Conservation (phyloP, 345 rosid species). For the Camelina sativa region DNA sequence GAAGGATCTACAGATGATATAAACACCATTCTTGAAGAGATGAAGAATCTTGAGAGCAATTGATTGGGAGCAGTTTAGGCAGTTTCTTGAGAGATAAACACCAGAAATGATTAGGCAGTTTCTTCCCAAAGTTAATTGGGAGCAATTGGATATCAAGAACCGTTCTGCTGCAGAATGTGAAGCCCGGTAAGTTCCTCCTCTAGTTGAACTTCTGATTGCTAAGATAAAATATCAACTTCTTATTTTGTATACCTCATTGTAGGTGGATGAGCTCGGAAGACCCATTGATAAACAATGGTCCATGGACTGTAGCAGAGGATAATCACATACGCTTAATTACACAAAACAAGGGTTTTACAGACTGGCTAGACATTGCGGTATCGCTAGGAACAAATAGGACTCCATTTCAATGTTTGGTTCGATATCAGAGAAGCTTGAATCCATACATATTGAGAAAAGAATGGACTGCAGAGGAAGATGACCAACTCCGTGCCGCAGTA, state of each 20-base stretch:
- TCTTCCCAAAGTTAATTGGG: constrained; percentile 86
- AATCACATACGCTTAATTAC: too few species aligned
- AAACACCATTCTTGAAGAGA: constrained; percentile 54
- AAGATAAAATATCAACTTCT: constrained; percentile 9
- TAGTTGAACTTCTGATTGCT: background rate
- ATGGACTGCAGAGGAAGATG: too few species aligned
- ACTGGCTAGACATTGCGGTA: too few species aligned
- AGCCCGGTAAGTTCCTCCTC: constrained; percentile 62
- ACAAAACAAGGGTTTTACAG: too few species aligned
- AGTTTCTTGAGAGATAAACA: constrained; percentile 22
- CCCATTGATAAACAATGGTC: too few species aligned
- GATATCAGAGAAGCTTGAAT: too few species aligned
- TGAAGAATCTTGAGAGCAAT: constrained; percentile 65
- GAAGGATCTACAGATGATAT: constrained; percentile 63
- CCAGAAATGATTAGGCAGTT: constrained; percentile 69
- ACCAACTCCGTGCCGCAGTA: too few species aligned
- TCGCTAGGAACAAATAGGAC: too few species aligned
- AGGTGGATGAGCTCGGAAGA: constrained; percentile 78
- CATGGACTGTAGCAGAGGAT: too few species aligned
- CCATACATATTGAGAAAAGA: too few species aligned
- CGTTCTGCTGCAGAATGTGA: constrained; percentile 88
- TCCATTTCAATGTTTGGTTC: too few species aligned
- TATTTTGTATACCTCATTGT: constrained; percentile 20
- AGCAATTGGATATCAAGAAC: constrained; percentile 56
- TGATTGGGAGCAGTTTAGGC: too few species aligned